These are phyloP conservation scores for Gentiana macrophylla DNA, from an alignment of 257 asterid species.

Conservation along the genomic window DNA sequence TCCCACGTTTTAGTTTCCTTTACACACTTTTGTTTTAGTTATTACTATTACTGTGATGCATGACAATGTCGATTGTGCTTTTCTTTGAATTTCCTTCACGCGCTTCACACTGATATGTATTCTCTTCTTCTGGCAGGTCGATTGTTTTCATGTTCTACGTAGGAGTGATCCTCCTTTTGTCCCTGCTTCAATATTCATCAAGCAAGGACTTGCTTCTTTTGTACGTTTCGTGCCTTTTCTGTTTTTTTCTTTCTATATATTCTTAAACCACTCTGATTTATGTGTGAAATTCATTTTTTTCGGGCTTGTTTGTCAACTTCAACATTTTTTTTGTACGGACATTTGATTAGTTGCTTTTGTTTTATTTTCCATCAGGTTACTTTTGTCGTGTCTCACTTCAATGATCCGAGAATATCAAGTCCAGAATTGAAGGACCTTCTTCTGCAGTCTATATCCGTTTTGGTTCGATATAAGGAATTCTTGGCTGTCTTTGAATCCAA, in stretches of 20 bases:
- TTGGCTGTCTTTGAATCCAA: constrained; percentile 82
- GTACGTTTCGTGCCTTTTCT: constrained; percentile 35
- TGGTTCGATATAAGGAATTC: constrained; percentile 79
- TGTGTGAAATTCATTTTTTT: too few relatives aligned
- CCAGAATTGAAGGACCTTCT: constrained; percentile 91
- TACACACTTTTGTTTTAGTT: neutral
- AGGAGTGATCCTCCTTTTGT: constrained; percentile 95
- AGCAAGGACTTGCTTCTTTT: constrained; percentile 85
- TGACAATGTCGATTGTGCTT: too few relatives aligned
- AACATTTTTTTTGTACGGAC: neutral
- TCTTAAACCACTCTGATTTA: too few relatives aligned
- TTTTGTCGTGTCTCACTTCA: constrained; percentile 72
- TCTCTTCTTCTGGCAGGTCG: constrained; percentile 54
- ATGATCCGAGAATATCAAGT: constrained; percentile 86
- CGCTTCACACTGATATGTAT: constrained; percentile 3
- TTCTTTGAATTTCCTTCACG: neutral
- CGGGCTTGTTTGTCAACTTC: neutral
- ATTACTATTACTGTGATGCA: too few relatives aligned
- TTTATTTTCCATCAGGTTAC: constrained; percentile 48
- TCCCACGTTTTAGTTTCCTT: neutral
- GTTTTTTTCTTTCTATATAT: constrained; percentile 1
- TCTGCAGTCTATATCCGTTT: constrained; percentile 82
- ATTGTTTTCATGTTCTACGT: constrained; percentile 87
- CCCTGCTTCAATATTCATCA: constrained; percentile 63
- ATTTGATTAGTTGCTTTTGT: neutral